Conservation (phyloP, 2,329 filamentous ascomycete species). For the Phaeophleospora eucalypticola region DNA sequence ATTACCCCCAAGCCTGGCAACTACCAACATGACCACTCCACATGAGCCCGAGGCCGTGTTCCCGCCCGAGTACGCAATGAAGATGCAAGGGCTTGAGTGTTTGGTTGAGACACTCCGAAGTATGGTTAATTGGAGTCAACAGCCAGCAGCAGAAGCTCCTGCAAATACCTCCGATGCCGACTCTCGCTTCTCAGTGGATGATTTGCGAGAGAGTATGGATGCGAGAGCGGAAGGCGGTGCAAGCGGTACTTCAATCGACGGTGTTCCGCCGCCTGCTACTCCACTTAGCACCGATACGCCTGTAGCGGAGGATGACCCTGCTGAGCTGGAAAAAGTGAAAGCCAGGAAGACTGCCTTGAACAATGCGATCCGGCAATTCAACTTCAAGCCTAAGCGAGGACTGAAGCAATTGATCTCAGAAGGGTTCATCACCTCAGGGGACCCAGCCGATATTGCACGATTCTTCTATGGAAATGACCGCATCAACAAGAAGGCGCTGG, state of each 20-base stretch:
- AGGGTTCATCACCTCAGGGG: constrained; percentile 78
- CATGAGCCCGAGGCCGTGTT: constrained; percentile 61
- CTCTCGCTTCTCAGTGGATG: constrained; percentile 52
- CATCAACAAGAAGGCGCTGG: constrained; percentile 86
- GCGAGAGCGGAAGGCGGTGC: constrained; percentile 53
- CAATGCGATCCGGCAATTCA: constrained; percentile 87
- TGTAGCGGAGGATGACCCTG: constrained; percentile 76
- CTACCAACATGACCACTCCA: constrained; percentile 61
- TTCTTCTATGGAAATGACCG: constrained; percentile 80
- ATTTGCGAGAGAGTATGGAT: constrained; percentile 72
- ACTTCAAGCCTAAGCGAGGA: constrained; percentile 94
- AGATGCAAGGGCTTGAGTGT: constrained; percentile 82
- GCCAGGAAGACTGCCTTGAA: constrained; percentile 87
- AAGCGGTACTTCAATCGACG: constrained; percentile 14
- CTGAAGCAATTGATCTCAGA: constrained; percentile 79
- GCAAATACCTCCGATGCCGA: constrained; percentile 42
- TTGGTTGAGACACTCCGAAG: constrained; percentile 85
- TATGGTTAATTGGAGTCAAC: constrained; percentile 86
- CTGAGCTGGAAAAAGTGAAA: constrained; percentile 90
- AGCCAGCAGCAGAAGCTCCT: constrained; percentile 51
- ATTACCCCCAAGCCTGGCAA: constrained; percentile 79
- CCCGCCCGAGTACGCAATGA: constrained; percentile 85
- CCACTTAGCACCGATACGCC: constrained; percentile 35
- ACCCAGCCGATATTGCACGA: constrained; percentile 73
- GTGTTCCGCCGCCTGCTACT: constrained; percentile 45